Conservation (phyloP, 805 yeast genomes). For the Priceomyces castillae region DNA sequence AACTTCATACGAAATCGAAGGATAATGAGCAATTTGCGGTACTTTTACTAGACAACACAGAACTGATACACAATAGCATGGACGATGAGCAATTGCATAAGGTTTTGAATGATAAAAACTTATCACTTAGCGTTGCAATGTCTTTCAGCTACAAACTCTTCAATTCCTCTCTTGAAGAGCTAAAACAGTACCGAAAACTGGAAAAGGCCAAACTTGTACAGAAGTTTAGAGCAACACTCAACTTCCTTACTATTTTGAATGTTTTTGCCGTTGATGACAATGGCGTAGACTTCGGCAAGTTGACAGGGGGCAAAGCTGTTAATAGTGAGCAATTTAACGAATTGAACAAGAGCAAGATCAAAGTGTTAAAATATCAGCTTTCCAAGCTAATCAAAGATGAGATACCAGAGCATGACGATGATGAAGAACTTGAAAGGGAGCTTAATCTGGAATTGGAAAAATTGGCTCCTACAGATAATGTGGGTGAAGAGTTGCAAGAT, state of each 20-base stretch:
- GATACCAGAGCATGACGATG: conserved; percentile 23
- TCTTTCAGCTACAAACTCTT: conserved; percentile 35
- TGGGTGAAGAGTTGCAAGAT: conserved; percentile 1
- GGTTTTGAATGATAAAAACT: conserved; percentile 57
- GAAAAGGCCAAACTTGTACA: conserved; percentile 28
- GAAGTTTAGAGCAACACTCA: conserved; percentile 36
- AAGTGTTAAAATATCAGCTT: conserved; percentile 37
- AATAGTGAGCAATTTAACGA: conserved; percentile 22
- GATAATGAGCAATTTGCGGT: conserved; percentile 62
- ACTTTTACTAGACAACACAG: conserved; percentile 67
- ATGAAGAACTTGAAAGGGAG: conserved; percentile 27
- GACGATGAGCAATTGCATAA: conserved; percentile 41
- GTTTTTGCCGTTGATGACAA: conserved; percentile 25
- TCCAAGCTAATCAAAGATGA: conserved; percentile 39
- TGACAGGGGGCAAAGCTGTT: conserved; percentile 33
- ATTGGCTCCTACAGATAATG: conserved; percentile 2
- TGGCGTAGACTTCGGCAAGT: conserved; percentile 28
- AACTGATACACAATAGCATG: conserved; percentile 46
- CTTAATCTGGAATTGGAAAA: conserved; percentile 22
- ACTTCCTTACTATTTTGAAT: conserved; percentile 29
- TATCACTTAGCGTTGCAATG: conserved; percentile 33
- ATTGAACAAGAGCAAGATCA: conserved; percentile 31
- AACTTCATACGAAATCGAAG: conserved; percentile 54
- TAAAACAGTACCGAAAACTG: conserved; percentile 20
- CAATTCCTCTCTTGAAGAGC: conserved; percentile 29